Evolutionary conservation across 2,329 filamentous ascomycete species (phyloP), one percentile per base, ranked within the genome.

Genomic region (Sarocladiaceae sp.): DNA sequence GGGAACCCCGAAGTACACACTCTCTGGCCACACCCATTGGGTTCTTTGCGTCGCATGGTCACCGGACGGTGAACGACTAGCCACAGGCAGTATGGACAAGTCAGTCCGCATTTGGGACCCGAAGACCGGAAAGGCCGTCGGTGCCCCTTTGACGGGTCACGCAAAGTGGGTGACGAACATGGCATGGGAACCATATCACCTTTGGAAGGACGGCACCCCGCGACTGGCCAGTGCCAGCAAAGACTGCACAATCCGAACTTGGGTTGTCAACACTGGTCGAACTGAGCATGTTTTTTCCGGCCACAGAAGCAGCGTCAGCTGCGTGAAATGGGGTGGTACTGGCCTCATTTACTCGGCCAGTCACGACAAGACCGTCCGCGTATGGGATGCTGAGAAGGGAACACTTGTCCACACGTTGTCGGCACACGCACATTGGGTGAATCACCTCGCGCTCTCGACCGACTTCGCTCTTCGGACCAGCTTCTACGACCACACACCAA

Each of bases 311-410:
- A 90, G 84, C 46, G 89, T 97, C 15, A 91, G 88, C 42, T 97
- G 92, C 66, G 90, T 97, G 3, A 86, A 86, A 60, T 99, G 94
- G 94, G 94, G 94, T 53, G 93, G 93, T n/a, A 87, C 84, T 1
- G 90, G 91, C 3, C 75, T 82, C 54, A 86, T 96, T 57, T 96
- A 94, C 71, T 90, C 88, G 7, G 83, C 82, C 18, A 95, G 89
- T 29, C 91, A 96, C 65, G 93, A 97, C 73, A 95, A 95, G 75
- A 93, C 87, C 1, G 83, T 97, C 59, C 91, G 93, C 60, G 83
- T 97, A 4, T 99, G 93, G 92, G 86, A 94, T 62, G 82, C 88
- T 1, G 77, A 79, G 35, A 84, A 87, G 57, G 94, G 93, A 26
- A 90, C 85, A 2, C 74, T 97, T 20, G 75, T 90, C 51, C 88